A percentile compares a stretch with the other conserved stretches of the same genome.
Conservation (phyloP, 176 grass and related monocot genomes). For the Avena atlantica region DNA sequence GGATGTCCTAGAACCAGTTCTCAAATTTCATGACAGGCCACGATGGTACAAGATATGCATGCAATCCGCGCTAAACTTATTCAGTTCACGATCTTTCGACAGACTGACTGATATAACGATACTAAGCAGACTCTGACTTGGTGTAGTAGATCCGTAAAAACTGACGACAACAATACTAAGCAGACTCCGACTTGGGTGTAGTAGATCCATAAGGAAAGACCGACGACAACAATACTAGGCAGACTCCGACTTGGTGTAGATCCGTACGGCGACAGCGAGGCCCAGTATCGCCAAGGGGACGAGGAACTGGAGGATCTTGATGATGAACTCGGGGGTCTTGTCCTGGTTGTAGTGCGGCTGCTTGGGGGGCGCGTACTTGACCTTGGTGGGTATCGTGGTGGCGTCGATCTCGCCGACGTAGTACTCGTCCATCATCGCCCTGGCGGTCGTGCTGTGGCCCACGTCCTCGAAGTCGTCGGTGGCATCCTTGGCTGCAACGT, state of each 20-base stretch:
- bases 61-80: constrained; percentile 51
- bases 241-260: constrained; percentile 86
- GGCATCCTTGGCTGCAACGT: constrained; percentile 71
- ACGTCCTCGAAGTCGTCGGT: constrained; percentile 77
- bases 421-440: constrained; percentile 82
- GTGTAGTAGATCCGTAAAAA: constrained; percentile 81
- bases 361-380: constrained; percentile 85
- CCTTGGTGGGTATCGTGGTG: constrained; percentile 80
- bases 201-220: constrained; percentile 63
- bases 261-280: constrained; percentile 70
- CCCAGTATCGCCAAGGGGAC: constrained; percentile 82
- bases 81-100: constrained; percentile 38
- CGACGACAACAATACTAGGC: constrained; percentile 4
- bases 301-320: constrained; percentile 92
- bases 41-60: constrained; percentile 36
- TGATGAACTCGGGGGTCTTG: constrained; percentile 79
- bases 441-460: constrained; percentile 71
- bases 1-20: constrained; percentile 28
- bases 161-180: neutral
- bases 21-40: constrained; percentile 34
- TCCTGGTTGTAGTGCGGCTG: constrained; percentile 94
- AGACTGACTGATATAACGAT: constrained; percentile 8
- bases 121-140: constrained; percentile 63
- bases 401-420: constrained; percentile 61
- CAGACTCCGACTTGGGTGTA: constrained; percentile 66